Evolutionary conservation across 495 filamentous ascomycete species (phyloP).

Genomic region (Trichoderma reesei): DNA sequence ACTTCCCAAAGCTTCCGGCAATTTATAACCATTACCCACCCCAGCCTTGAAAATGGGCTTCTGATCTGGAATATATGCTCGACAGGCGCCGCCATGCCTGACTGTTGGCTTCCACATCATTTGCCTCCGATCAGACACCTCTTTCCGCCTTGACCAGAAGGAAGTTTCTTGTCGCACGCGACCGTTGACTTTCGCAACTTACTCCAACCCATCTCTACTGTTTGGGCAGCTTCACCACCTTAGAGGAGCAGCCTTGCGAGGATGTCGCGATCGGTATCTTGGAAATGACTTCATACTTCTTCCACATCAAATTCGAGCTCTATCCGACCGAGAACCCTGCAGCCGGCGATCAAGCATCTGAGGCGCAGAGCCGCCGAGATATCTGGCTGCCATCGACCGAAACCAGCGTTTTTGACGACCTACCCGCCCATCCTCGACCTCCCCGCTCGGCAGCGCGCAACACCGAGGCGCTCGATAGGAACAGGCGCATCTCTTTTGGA

Average conservation of each 20-base stretch:
- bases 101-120: background rate
- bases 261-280: background rate
- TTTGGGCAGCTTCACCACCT: background rate
- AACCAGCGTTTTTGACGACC: conserved; percentile 35
- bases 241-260: background rate
- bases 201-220: background rate
- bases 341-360: conserved; percentile 11
- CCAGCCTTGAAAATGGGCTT: background rate
- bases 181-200: background rate
- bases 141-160: background rate
- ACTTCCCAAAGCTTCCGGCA: no score
- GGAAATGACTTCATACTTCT: conserved; percentile 73
- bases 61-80: background rate
- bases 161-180: background rate
- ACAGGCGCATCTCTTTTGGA: background rate
- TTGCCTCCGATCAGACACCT: background rate
- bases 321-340: conserved; percentile 42
- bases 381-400: conserved; percentile 31
- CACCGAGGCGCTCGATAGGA: background rate
- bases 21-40: background rate
- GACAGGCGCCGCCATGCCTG: background rate
- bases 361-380: conserved; percentile 8
- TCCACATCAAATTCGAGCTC: conserved; percentile 82
- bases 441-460: background rate
- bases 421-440: conserved; percentile 32